Base-by-base conservation (phyloP, 768 basidiomycete species). In the Macrolepiota fuliginosa region DNA sequence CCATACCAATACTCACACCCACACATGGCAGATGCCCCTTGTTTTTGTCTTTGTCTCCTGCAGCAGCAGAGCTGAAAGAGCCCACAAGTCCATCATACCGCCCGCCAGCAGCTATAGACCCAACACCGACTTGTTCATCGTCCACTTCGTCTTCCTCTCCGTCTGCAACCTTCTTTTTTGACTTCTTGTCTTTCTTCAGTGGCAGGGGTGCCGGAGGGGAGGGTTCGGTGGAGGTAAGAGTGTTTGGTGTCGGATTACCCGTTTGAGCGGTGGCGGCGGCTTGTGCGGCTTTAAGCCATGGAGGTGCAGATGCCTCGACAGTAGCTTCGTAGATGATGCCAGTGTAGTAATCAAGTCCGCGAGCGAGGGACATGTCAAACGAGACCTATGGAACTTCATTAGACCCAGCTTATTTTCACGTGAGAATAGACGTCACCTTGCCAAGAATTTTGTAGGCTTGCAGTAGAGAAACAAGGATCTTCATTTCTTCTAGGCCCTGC, bases 51-150 rank as follows among this genome's bases (percentile, higher is more conserved):
- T 74, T 73, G 53, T 74, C 73, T 1, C 86, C 88, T 0, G 92
- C 83, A 0, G 94, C 90, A 0, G 90, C 90, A 0, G 88, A 79
- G n/a, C 85, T 81, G 79, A 99, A 97, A 79, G 94, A 85, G 32
- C 92, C 90, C 0, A 99, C 96, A 24, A 99, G 89, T 57, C 89
- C 88, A 77, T 98, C 97, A 74, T 99, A 99, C 36, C 97, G 83
- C 9, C 97, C 97, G 11, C 97, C 97, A 1, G 92, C 97, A n/a
- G 96, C 97, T 72, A 99, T 96, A 13, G 95, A 97, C n/a, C 97
- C 97, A 2, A 98, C 94, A 19, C 97, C 97, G 40, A 98, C 87
- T 66, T 89, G 84, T 1, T 92, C 90, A 71, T 98, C 96, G 73
- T 98, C 96, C 39, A 94, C 77, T 66, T 96, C 96, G 56, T 93